Conservation (phyloP, 352 stramenopile genomes). For the Pythium brachiatum region DNA sequence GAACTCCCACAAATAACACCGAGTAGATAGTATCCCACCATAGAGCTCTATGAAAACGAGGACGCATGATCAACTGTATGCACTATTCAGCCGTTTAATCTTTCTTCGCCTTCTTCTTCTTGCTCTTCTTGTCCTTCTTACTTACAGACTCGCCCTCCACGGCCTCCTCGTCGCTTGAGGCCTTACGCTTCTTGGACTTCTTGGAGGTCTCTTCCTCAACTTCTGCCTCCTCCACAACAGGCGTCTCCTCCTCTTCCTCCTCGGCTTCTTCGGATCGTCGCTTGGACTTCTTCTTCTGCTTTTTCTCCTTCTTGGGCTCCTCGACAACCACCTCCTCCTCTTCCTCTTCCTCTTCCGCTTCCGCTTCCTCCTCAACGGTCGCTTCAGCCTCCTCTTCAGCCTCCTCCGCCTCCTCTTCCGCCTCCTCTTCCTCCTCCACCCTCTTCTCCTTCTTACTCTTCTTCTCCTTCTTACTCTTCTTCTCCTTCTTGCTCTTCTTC, state of each 20-base stretch:
- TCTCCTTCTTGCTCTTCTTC: slow-evolving; percentile 28
- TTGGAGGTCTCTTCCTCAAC: slow-evolving; percentile 33
- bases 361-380: slow-evolving; percentile 22
- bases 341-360: slow-evolving; percentile 18
- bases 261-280: slow-evolving; percentile 24
- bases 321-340: slow-evolving; percentile 19
- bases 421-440: slow-evolving; percentile 1
- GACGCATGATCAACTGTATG: slow-evolving; percentile 1
- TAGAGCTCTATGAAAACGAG: slow-evolving; percentile 5
- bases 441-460: slow-evolving; percentile 28
- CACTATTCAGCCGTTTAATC: slow-evolving; percentile 33
- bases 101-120: slow-evolving; percentile 64
- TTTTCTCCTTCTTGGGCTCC: slow-evolving; percentile 20
- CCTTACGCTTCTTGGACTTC: slow-evolving; percentile 28
- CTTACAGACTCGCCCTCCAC: slow-evolving; percentile 22
- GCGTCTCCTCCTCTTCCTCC: background rate
- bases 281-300: slow-evolving; percentile 32
- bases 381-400: slow-evolving; percentile 5
- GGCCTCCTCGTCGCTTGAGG: slow-evolving; percentile 16
- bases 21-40: background rate
- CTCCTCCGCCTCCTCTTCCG: background rate
- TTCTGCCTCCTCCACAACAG: slow-evolving; percentile 5
- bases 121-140: slow-evolving; percentile 51
- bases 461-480: slow-evolving; percentile 28
- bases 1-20: background rate